Percentiles rank a stretch among this genome's conserved stretches.
These are phyloP conservation scores for Stylonectria norvegica DNA, from an alignment of 2,329 filamentous ascomycete genomes.

Conservation along the genomic window DNA sequence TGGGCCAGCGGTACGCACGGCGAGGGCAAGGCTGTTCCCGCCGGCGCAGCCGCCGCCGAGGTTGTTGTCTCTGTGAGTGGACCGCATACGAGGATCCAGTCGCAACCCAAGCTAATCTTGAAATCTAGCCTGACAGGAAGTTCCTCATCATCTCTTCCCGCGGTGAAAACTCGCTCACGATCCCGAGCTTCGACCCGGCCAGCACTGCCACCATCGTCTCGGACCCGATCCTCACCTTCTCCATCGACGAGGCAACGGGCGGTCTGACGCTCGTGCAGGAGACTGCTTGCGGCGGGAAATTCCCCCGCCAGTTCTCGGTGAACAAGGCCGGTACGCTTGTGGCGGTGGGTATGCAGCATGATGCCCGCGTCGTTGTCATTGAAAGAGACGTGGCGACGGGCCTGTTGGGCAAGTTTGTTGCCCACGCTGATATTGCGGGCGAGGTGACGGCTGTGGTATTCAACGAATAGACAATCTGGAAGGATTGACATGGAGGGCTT, in stretches of 20 bases:
- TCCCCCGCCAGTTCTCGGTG: constrained; percentile 65
- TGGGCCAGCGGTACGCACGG: constrained; percentile 50
- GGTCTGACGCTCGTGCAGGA: constrained; percentile 53
- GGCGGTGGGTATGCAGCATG: constrained; percentile 63
- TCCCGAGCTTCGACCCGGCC: constrained; percentile 42
- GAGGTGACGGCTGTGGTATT: constrained; percentile 48
- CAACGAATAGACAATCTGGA: too few relatives aligned
- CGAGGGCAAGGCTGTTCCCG: constrained; percentile 37
- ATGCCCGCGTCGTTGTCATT: constrained; percentile 59
- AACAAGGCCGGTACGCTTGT: constrained; percentile 62
- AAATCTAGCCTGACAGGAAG: constrained; percentile 50
- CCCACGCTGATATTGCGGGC: constrained; percentile 40
- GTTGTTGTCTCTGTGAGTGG: constrained; percentile 54
- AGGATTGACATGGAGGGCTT: too few relatives aligned
- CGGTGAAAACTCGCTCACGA: constrained; percentile 53
- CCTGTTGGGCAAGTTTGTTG: constrained; percentile 47
- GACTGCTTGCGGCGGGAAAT: constrained; percentile 60
- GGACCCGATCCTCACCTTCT: constrained; percentile 63
- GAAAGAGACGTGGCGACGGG: constrained; percentile 58
- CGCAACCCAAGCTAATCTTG: constrained; percentile 2
- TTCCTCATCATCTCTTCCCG: constrained; percentile 69
- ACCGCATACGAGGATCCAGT: background rate
- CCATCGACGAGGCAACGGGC: constrained; percentile 53
- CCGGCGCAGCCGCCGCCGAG: constrained; percentile 50
- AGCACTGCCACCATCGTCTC: constrained; percentile 48